Conservation (phyloP, 495 filamentous ascomycete genomes). For the Xylona heveae region DNA sequence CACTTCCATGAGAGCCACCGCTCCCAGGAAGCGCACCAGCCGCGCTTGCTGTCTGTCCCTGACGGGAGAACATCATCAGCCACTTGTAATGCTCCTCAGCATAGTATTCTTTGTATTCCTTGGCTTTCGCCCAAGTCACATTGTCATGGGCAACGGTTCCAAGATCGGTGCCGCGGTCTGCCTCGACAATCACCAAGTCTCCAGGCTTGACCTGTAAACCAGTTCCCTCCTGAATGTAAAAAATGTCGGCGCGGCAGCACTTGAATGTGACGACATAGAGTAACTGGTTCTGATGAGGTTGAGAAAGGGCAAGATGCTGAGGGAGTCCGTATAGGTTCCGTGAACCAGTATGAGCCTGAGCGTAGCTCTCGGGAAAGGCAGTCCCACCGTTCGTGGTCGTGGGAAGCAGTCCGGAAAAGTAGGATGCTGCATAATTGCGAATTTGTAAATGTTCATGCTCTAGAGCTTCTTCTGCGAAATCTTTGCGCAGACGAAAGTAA, state of each 20-base stretch:
- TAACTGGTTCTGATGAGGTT: constrained; percentile 59
- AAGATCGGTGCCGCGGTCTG: constrained; percentile 85
- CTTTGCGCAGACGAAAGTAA: constrained; percentile 16
- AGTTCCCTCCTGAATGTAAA: constrained; percentile 88
- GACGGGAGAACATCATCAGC: constrained; percentile 89
- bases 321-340: neutral
- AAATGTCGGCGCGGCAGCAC: constrained; percentile 80
- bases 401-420: constrained; percentile 22
- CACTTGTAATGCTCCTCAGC: constrained; percentile 87
- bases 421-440: constrained; percentile 25
- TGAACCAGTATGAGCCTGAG: neutral
- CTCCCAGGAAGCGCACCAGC: constrained; percentile 1
- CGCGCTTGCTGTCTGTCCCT: constrained; percentile 36
- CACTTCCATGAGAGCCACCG: constrained; percentile 26
- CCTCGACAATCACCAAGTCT: constrained; percentile 92
- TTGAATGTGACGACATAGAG: constrained; percentile 92
- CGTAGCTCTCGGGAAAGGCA: neutral
- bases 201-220: constrained; percentile 76
- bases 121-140: constrained; percentile 62
- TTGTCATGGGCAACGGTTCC: constrained; percentile 79
- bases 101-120: constrained; percentile 70
- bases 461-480: constrained; percentile 15
- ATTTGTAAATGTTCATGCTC: constrained; percentile 23
- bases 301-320: constrained; percentile 8
- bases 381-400: neutral